Evolutionary conservation across 2,329 filamentous ascomycete species (phyloP).

Genomic region (Hawksworthiomyces lignivorus): DNA sequence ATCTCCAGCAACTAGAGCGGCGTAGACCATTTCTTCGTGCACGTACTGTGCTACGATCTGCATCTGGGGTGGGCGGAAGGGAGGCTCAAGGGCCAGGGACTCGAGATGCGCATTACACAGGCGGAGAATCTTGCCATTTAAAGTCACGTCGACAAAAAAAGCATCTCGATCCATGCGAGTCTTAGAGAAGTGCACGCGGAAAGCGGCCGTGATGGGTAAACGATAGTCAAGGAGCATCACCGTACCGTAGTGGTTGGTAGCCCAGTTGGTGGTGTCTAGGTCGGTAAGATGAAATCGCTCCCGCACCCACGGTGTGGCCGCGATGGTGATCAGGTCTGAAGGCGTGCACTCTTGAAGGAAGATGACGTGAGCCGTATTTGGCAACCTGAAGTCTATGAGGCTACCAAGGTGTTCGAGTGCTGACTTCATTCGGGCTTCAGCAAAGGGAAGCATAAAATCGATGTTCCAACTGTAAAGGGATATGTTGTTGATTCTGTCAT

Average conservation of each 20-base stretch:
- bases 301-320: conserved; percentile 37
- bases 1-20: conserved; percentile 43
- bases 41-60: conserved; percentile 35
- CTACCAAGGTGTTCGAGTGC: conserved; percentile 23
- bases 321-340: conserved; percentile 37
- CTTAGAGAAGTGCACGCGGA: conserved; percentile 42
- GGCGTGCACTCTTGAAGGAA: conserved; percentile 46
- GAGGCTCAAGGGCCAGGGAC: conserved; percentile 40
- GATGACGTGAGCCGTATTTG: conserved; percentile 29
- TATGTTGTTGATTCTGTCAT: conserved; percentile 15
- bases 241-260: conserved; percentile 41
- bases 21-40: conserved; percentile 27
- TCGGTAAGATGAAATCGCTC: conserved; percentile 42
- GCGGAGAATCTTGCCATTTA: conserved; percentile 29
- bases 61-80: conserved; percentile 41
- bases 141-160: conserved; percentile 43
- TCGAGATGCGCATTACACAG: conserved; percentile 53
- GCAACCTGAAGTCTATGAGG: conserved; percentile 6
- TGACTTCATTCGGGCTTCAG: conserved; percentile 24
- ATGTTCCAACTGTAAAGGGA: conserved; percentile 29
- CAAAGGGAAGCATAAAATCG: conserved; percentile 27
- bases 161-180: conserved; percentile 46
- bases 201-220: conserved; percentile 34
- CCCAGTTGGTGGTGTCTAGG: conserved; percentile 34
- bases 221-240: conserved; percentile 42